Evolutionary conservation across 108 stramenopile genomes (phyloP).

Genomic region (Ochromonas danica): DNA sequence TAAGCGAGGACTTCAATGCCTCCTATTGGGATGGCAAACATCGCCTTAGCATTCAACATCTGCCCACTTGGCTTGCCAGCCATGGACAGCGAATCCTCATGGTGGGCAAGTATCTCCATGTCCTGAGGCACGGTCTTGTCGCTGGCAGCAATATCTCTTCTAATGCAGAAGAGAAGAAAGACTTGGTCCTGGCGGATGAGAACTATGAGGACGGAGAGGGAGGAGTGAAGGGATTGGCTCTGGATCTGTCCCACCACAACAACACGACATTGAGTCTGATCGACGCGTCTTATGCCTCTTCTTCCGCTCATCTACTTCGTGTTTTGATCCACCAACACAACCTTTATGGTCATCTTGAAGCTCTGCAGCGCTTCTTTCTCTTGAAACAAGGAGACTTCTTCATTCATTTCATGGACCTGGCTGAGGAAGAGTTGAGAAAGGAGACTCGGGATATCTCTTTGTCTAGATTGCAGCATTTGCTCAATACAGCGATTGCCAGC

Average conservation of each 20-base stretch:
- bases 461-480: conserved; percentile 75
- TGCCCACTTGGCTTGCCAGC: conserved; percentile 27
- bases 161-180: background rate
- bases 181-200: background rate
- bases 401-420: conserved; percentile 84
- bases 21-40: conserved; percentile 55
- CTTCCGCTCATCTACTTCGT: too few relatives aligned
- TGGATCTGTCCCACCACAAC: too few relatives aligned
- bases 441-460: conserved; percentile 49
- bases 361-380: conserved; percentile 89
- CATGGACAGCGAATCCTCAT: conserved; percentile 63
- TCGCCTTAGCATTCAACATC: conserved; percentile 38
- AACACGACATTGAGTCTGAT: background rate
- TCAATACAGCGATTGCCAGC: conserved; percentile 63
- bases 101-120: conserved; percentile 89
- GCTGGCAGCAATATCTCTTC: background rate
- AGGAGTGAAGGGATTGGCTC: too few relatives aligned
- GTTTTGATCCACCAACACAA: too few relatives aligned
- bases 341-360: conserved; percentile 62
- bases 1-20: conserved; percentile 57
- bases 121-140: conserved; percentile 59
- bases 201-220: background rate
- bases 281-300: conserved; percentile 10
- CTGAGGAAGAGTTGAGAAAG: conserved; percentile 76
- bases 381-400: conserved; percentile 97